phyloP scores from a whole-genome alignment of 139 green algal species.

The Chlamydomonas urium region DNA sequence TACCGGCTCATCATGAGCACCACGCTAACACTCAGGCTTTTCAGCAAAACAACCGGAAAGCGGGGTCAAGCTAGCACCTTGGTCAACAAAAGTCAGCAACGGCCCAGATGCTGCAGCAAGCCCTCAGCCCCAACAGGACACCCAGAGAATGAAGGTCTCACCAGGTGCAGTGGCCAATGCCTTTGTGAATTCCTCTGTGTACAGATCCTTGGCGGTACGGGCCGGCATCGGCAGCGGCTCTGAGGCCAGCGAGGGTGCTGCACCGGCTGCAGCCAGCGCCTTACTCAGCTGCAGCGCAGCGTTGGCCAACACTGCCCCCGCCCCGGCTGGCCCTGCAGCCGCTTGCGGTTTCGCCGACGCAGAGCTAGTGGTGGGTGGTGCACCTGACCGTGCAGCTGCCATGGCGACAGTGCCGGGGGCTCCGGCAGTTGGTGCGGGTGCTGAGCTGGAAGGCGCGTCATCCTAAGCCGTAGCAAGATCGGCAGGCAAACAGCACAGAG shows the following conservation, averaged over 20 bases:
- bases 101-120: neutral
- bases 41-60: neutral
- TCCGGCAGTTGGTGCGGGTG: too few relatives aligned
- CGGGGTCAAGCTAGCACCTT: neutral
- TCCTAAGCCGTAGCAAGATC: too few relatives aligned
- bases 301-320: neutral
- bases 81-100: neutral
- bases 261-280: neutral
- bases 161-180: neutral
- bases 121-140: neutral
- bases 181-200: neutral
- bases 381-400: neutral
- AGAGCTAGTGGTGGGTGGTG: neutral
- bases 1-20: neutral
- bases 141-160: neutral
- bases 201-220: neutral
- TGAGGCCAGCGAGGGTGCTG: too few relatives aligned
- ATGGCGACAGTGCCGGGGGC: too few relatives aligned
- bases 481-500: too few relatives aligned
- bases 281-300: neutral
- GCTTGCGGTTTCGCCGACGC: neutral
- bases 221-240: neutral
- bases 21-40: neutral
- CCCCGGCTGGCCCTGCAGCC: neutral
- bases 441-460: too few relatives aligned